phyloP scores from a whole-genome alignment of 768 basidiomycete genomes.

The Xerocomellus intermedius region DNA sequence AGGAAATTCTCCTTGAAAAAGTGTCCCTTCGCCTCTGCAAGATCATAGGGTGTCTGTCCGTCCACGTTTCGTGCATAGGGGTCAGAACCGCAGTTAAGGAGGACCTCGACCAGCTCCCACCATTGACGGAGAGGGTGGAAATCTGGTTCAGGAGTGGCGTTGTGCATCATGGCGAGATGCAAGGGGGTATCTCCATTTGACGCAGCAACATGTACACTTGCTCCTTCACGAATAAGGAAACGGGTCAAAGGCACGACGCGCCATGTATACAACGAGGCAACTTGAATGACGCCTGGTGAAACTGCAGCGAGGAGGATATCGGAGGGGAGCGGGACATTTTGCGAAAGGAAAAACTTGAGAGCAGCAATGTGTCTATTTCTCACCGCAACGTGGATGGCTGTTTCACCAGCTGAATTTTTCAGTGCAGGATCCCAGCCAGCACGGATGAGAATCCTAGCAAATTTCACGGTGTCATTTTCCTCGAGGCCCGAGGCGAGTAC shows the following conservation, averaged over 20 bases:
- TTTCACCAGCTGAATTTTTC: not conserved
- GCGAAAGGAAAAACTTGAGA: not conserved
- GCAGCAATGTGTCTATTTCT: not conserved
- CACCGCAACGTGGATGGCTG: not conserved
- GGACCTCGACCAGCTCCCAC: not conserved
- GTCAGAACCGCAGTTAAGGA: not conserved
- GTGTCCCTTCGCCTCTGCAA: not conserved
- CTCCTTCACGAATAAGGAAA: not conserved
- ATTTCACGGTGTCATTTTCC: not conserved
- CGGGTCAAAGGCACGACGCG: not conserved
- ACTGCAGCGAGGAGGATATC: not conserved
- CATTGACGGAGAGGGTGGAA: too few relatives aligned
- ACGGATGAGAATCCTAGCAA: not conserved
- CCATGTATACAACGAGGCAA: too few relatives aligned
- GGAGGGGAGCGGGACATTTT: not conserved
- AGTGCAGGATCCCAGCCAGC: not conserved
- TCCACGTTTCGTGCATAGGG: not conserved
- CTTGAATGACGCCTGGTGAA: too few relatives aligned
- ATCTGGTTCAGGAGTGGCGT: not conserved
- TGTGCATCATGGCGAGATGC: not conserved
- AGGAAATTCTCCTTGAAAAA: conserved; percentile 6
- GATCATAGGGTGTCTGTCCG: not conserved
- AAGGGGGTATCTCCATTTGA: not conserved
- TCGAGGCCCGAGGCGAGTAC: not conserved
- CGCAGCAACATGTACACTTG: not conserved